These are phyloP conservation scores for Taiwanofungus camphoratus DNA, from an alignment of 1,284 basidiomycete species.

Conservation along the genomic window DNA sequence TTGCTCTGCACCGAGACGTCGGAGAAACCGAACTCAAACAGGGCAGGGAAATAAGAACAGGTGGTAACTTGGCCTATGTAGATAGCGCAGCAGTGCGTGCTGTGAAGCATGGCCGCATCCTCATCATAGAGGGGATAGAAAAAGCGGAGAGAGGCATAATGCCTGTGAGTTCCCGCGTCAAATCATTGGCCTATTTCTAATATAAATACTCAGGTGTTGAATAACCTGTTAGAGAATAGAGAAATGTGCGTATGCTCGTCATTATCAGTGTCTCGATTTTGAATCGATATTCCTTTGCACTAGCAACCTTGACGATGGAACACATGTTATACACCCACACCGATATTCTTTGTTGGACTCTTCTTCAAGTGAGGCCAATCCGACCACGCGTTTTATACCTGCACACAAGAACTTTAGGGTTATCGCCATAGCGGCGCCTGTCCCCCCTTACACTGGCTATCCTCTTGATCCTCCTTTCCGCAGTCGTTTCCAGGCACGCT, in stretches of 20 bases:
- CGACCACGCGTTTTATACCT: conserved; percentile 44
- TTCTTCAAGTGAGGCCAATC: conserved; percentile 21
- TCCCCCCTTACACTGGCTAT: conserved; percentile 61
- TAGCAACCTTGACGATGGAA: conserved; percentile 64
- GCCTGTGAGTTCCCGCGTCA: conserved; percentile 25
- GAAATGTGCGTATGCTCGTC: conserved; percentile 42
- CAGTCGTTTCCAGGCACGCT: conserved; percentile 63
- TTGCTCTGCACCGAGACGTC: conserved; percentile 58
- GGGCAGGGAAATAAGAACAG: conserved; percentile 55
- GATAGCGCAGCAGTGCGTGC: conserved; percentile 61
- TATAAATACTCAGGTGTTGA: conserved; percentile 39
- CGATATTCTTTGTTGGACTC: conserved; percentile 45
- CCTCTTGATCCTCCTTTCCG: conserved; percentile 65
- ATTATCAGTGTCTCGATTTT: background rate
- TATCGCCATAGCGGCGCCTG: conserved; percentile 59
- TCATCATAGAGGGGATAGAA: conserved; percentile 65
- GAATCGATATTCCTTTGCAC: background rate
- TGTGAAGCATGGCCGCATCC: conserved; percentile 58
- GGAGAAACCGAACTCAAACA: conserved; percentile 69
- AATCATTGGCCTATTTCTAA: background rate
- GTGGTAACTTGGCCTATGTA: conserved; percentile 56
- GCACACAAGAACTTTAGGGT: conserved; percentile 61
- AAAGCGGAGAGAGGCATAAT: conserved; percentile 59
- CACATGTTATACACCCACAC: conserved; percentile 66
- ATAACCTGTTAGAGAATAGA: conserved; percentile 62